Conservation (phyloP, 2,329 filamentous ascomycete species). For the Ceratocystis destructans region DNA sequence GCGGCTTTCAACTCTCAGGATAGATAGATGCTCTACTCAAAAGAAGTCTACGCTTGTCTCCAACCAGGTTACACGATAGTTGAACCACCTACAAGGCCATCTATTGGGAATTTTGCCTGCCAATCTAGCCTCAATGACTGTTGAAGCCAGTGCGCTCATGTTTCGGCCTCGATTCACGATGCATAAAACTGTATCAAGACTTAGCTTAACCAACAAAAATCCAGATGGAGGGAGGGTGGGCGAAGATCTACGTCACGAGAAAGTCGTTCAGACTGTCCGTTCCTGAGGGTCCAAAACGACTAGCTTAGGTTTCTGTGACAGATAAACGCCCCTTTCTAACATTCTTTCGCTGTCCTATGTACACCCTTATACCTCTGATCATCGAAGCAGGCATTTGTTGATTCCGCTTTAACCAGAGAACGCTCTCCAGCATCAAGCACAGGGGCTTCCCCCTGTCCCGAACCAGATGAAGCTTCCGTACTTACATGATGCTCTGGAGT, state of each 20-base stretch:
- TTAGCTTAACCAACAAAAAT: neutral
- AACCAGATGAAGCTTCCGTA: conserved; percentile 10
- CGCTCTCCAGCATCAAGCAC: conserved; percentile 2
- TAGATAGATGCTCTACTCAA: no score
- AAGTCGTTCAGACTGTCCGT: neutral
- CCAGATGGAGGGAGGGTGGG: neutral
- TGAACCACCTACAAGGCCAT: neutral
- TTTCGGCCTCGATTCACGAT: conserved; percentile 10
- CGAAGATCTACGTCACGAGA: neutral
- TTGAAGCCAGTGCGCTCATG: neutral
- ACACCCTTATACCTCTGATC: neutral
- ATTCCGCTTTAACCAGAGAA: conserved; percentile 9
- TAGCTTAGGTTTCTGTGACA: neutral
- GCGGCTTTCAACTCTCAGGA: no score
- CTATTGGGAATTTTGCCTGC: neutral
- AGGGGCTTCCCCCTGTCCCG: conserved; percentile 1
- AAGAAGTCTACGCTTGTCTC: neutral
- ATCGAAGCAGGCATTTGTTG: neutral
- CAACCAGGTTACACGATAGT: neutral
- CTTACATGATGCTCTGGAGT: neutral
- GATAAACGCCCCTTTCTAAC: conserved; percentile 1
- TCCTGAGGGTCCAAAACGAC: neutral
- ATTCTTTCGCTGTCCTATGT: neutral
- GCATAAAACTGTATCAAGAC: conserved; percentile 9
- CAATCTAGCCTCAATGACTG: neutral